phyloP scores from a whole-genome alignment of 768 basidiomycete genomes.

The Omphalotus guepiniiformis region DNA sequence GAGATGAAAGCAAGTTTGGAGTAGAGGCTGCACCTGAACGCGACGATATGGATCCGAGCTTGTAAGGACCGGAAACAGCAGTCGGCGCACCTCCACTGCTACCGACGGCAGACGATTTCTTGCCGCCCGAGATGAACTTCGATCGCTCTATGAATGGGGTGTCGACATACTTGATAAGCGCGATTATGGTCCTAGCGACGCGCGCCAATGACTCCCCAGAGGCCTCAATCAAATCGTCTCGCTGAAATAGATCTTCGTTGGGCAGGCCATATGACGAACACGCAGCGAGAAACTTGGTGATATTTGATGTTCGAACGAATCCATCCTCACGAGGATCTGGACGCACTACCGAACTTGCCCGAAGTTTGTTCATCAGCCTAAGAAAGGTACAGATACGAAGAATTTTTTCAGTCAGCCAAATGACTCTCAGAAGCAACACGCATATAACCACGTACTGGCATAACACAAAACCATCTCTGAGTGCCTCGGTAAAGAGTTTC shows the following conservation, averaged over 20 bases:
- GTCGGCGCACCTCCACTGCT: not conserved
- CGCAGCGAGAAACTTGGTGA: constrained; percentile 74
- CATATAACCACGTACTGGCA: constrained; percentile 79
- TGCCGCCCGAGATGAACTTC: constrained; percentile 41
- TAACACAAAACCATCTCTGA: constrained; percentile 81
- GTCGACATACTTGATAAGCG: constrained; percentile 62
- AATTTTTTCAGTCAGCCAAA: too few species aligned
- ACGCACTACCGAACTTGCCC: constrained; percentile 53
- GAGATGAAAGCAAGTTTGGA: constrained; percentile 42
- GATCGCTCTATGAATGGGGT: constrained; percentile 40
- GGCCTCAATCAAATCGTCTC: constrained; percentile 63
- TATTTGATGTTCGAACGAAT: constrained; percentile 60
- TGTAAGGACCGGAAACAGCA: constrained; percentile 28
- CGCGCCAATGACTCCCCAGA: constrained; percentile 60
- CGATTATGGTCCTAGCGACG: constrained; percentile 71
- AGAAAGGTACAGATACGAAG: too few species aligned
- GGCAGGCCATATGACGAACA: constrained; percentile 64
- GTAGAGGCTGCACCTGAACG: constrained; percentile 52
- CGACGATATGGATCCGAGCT: constrained; percentile 30
- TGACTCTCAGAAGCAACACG: too few species aligned
- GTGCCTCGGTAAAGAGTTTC: constrained; percentile 64
- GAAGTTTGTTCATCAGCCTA: constrained; percentile 79
- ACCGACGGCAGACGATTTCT: not conserved
- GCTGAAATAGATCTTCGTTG: constrained; percentile 60
- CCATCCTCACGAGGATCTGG: constrained; percentile 68